These are phyloP conservation scores for Heimioporus sp. DNA, from an alignment of 768 basidiomycete genomes.

Conservation along the genomic window DNA sequence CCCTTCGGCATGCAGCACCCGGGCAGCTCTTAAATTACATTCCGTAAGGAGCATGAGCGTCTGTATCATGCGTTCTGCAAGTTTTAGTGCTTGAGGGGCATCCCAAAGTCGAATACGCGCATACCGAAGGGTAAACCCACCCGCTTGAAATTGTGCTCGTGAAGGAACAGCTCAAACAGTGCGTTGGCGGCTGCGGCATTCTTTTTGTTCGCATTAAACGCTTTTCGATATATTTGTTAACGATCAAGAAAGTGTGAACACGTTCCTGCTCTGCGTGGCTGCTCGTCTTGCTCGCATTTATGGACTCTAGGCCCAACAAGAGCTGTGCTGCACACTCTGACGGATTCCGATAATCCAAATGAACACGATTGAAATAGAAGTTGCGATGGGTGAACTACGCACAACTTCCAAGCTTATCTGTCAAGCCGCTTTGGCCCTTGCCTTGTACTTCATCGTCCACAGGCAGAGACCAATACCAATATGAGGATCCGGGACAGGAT, in stretches of 20 bases:
- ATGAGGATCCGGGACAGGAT: conserved; percentile 87
- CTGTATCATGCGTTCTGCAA: conserved; percentile 92
- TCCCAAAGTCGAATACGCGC: neutral
- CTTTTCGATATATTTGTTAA: conserved; percentile 70
- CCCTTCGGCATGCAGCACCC: conserved; percentile 75
- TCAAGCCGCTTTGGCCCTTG: conserved; percentile 87
- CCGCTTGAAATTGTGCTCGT: conserved; percentile 61
- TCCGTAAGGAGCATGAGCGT: conserved; percentile 82
- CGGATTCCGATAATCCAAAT: conserved; percentile 53
- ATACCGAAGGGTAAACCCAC: conserved; percentile 36
- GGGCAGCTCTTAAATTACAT: conserved; percentile 80
- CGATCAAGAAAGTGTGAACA: conserved; percentile 54
- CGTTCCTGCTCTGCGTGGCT: conserved; percentile 63
- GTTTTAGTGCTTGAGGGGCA: conserved; percentile 68
- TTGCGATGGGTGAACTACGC: conserved; percentile 28
- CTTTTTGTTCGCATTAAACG: conserved; percentile 73
- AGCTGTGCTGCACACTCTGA: conserved; percentile 76
- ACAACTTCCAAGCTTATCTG: conserved; percentile 84
- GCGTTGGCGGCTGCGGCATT: conserved; percentile 84
- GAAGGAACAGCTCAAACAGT: conserved; percentile 74
- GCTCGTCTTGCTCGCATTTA: conserved; percentile 82
- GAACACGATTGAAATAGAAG: neutral
- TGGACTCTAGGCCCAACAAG: conserved; percentile 79
- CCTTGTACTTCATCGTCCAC: conserved; percentile 84
- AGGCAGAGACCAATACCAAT: conserved; percentile 94